These are phyloP conservation scores for Macrocybe sp. DNA, from an alignment of 1,284 basidiomycete genomes.

Conservation along the genomic window DNA sequence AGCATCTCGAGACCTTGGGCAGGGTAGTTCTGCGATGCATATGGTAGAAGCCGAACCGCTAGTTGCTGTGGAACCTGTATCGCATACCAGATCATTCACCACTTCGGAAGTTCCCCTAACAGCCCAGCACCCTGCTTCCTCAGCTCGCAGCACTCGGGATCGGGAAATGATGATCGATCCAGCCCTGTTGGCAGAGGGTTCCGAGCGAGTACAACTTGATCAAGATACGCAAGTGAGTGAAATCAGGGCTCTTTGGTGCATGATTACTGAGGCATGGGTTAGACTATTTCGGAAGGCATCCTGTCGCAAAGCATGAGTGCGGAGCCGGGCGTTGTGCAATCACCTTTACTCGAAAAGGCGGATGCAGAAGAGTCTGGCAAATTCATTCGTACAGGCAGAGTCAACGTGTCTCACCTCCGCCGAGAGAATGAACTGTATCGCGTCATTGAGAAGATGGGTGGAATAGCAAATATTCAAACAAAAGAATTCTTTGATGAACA, in stretches of 20 bases:
- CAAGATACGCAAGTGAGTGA: constrained; percentile 5
- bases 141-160: too few species aligned
- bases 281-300: not conserved
- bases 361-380: not conserved
- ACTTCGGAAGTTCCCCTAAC: too few species aligned
- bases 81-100: too few species aligned
- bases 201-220: constrained; percentile 3
- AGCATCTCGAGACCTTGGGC: too few species aligned
- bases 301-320: not conserved
- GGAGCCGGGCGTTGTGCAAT: too few species aligned
- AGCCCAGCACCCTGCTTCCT: too few species aligned
- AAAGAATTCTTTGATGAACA: constrained; percentile 69
- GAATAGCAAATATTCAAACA: constrained; percentile 57
- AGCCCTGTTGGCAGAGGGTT: constrained; percentile 9
- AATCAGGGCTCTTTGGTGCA: too few species aligned
- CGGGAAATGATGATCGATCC: constrained; percentile 12
- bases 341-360: not conserved
- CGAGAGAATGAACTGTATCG: constrained; percentile 72
- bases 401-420: constrained; percentile 69
- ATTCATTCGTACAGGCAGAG: constrained; percentile 29
- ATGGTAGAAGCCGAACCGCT: too few species aligned
- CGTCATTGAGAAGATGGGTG: constrained; percentile 56
- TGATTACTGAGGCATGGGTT: not conserved
- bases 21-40: too few species aligned
- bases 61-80: too few species aligned